Conservation (phyloP, 2,329 filamentous ascomycete species). For the Verticillium isaacii region DNA sequence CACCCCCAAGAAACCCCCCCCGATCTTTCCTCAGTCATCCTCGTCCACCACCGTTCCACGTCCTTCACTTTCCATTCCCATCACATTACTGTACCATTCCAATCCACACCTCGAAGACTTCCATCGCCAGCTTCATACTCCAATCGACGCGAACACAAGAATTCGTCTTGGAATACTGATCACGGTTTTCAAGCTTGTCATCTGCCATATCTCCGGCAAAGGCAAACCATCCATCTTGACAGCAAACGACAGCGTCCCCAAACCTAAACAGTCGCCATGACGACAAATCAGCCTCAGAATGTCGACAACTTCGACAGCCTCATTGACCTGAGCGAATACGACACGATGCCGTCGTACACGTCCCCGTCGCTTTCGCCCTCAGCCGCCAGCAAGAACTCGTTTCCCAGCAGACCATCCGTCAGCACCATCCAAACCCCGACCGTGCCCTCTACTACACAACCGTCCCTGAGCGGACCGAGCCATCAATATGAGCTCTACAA, state of each 20-base stretch:
- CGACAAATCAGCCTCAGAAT: constrained; percentile 23
- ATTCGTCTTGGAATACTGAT: not conserved
- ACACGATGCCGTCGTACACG: constrained; percentile 50
- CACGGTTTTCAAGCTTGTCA: not conserved
- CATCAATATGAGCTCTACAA: constrained; percentile 94
- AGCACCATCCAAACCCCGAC: constrained; percentile 51
- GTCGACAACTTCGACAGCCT: constrained; percentile 53
- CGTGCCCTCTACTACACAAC: constrained; percentile 45
- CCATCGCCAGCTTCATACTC: not conserved
- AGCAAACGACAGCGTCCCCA: not conserved
- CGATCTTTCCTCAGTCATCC: constrained; percentile 1
- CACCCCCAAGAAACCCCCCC: not conserved
- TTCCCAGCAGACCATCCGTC: constrained; percentile 43
- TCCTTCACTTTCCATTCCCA: not conserved
- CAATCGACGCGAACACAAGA: not conserved
- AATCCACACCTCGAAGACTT: not conserved
- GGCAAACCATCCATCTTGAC: not conserved
- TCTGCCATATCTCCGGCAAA: not conserved
- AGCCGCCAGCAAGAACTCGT: constrained; percentile 46
- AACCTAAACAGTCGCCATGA: not conserved
- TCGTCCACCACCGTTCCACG: not conserved
- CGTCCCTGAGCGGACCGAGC: constrained; percentile 72
- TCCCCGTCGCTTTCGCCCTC: constrained; percentile 57
- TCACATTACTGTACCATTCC: not conserved
- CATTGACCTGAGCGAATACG: constrained; percentile 60